These are phyloP conservation scores for Metschnikowia santaceciliae DNA, from an alignment of 805 yeast species.

Conservation along the genomic window DNA sequence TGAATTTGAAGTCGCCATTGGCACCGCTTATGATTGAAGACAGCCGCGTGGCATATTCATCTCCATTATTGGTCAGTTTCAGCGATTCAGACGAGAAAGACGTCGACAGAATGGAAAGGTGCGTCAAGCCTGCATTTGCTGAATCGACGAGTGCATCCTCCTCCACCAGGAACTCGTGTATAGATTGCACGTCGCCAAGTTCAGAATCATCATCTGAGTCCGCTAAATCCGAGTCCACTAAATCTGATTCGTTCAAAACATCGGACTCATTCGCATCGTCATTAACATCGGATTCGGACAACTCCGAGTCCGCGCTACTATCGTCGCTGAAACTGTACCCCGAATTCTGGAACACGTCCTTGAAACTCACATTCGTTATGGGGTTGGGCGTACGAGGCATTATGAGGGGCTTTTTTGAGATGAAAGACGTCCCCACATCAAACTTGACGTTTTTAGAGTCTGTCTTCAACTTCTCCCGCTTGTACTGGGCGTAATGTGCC, in stretches of 20 bases:
- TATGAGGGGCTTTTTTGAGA: constrained; percentile 6
- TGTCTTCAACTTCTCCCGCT: constrained; percentile 11
- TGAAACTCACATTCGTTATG: constrained; percentile 28
- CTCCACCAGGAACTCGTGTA: constrained; percentile 3
- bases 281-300: constrained; percentile 4
- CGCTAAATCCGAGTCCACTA: constrained; percentile 16
- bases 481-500: constrained; percentile 12
- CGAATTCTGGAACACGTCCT: constrained; percentile 23
- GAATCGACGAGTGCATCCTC: not conserved
- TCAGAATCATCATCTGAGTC: constrained; percentile 9
- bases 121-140: constrained; percentile 16
- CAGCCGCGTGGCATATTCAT: constrained; percentile 36
- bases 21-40: constrained; percentile 37
- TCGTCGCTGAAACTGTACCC: constrained; percentile 2
- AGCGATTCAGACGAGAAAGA: constrained; percentile 16
- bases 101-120: constrained; percentile 19
- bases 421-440: constrained; percentile 9
- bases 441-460: constrained; percentile 21
- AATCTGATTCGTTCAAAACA: constrained; percentile 17
- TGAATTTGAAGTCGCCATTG: constrained; percentile 46
- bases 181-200: constrained; percentile 3
- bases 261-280: constrained; percentile 3
- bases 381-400: constrained; percentile 44
- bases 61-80: constrained; percentile 17
- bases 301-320: constrained; percentile 13